These are phyloP conservation scores for Boletus rufocinnamomeus DNA, from an alignment of 768 basidiomycete species.

Conservation along the genomic window DNA sequence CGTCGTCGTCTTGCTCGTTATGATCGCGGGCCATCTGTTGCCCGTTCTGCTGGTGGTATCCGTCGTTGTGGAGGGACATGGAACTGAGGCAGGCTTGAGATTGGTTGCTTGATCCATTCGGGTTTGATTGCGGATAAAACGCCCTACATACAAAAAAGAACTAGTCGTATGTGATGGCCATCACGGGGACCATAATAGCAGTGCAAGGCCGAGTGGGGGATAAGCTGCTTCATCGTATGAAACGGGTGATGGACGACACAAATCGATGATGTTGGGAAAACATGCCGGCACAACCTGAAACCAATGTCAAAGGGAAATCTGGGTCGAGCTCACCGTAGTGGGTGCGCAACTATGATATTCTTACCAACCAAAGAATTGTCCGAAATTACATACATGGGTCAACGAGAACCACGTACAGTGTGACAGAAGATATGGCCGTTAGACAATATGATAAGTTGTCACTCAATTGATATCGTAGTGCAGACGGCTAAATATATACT, in stretches of 20 bases:
- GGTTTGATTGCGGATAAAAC: neutral
- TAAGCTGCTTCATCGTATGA: neutral
- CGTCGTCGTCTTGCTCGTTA: constrained; percentile 21
- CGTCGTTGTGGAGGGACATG: constrained; percentile 4
- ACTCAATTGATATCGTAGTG: neutral
- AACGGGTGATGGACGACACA: neutral
- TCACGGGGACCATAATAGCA: no score
- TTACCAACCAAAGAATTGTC: neutral
- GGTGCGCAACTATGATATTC: neutral
- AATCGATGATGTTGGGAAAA: neutral
- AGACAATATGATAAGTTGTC: neutral
- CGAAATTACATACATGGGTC: neutral
- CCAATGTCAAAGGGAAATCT: neutral
- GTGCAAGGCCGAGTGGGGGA: neutral
- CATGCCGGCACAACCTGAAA: neutral
- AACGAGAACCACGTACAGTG: neutral
- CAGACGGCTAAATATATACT: no score
- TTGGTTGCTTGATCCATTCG: neutral
- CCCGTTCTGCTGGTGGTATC: neutral
- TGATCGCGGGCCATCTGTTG: neutral
- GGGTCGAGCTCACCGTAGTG: neutral
- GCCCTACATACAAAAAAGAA: neutral
- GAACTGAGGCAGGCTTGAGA: neutral
- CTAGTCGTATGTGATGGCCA: neutral
- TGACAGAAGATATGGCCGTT: neutral